Percentiles rank a stretch among this genome's conserved stretches.
Conservation (phyloP, 1,284 basidiomycete genomes). For the Gomphus bonarii region DNA sequence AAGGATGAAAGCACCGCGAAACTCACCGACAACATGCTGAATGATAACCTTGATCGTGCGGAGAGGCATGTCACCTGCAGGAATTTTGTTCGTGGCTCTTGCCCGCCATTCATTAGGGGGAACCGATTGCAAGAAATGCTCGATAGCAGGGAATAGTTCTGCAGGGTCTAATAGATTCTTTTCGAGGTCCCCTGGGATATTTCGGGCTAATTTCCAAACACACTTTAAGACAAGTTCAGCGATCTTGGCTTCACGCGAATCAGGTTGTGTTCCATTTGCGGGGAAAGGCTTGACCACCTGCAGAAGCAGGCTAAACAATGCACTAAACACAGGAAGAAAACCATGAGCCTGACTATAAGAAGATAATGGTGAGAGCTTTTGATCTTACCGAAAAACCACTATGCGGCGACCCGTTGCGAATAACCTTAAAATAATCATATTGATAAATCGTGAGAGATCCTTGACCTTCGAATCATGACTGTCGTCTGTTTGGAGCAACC, state of each 20-base stretch:
- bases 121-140: slow-evolving; percentile 88
- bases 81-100: slow-evolving; percentile 80
- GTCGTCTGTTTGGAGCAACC: slow-evolving; percentile 88
- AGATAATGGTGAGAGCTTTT: background rate
- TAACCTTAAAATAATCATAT: slow-evolving; percentile 92
- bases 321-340: slow-evolving; percentile 30
- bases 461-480: slow-evolving; percentile 66
- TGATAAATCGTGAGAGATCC: slow-evolving; percentile 91
- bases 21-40: slow-evolving; percentile 88
- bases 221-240: slow-evolving; percentile 97
- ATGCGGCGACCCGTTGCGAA: slow-evolving; percentile 89
- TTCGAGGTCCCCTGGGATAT: slow-evolving; percentile 84
- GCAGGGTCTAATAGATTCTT: slow-evolving; percentile 77
- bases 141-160: slow-evolving; percentile 87
- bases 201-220: slow-evolving; percentile 95
- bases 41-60: slow-evolving; percentile 97
- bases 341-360: slow-evolving; percentile 1
- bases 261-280: slow-evolving; percentile 48
- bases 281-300: slow-evolving; percentile 86
- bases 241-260: slow-evolving; percentile 80
- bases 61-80: slow-evolving; percentile 94
- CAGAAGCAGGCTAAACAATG: slow-evolving; percentile 76
- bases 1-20: slow-evolving; percentile 1
- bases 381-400: slow-evolving; percentile 78
- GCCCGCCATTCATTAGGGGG: slow-evolving; percentile 95